phyloP scores from a whole-genome alignment of 495 filamentous ascomycete species.

The Xylaria bambusicola region DNA sequence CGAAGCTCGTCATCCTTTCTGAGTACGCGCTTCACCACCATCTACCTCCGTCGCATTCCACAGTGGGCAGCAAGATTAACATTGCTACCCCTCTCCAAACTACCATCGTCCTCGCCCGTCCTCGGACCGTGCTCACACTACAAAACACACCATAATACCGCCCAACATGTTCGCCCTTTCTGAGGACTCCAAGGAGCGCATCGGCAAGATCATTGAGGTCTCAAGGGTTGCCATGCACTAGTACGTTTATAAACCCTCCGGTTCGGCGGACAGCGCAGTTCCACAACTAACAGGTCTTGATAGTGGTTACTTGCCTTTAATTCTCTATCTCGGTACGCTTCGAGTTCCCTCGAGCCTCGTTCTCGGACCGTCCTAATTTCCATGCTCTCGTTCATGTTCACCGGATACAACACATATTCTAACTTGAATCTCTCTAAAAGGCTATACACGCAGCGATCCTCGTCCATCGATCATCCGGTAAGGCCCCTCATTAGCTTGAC shows the following conservation, averaged over 20 bases:
- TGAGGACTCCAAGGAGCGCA: conserved; percentile 98
- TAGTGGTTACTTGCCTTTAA: conserved; percentile 94
- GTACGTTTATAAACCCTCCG: conserved; percentile 50
- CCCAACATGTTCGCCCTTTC: conserved; percentile 81
- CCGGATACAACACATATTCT: conserved; percentile 1
- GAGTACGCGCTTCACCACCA: conserved; percentile 9
- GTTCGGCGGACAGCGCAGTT: neutral
- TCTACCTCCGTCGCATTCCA: no score
- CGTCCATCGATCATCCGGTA: conserved; percentile 93
- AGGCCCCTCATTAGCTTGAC: conserved; percentile 15
- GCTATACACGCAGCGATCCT: conserved; percentile 91
- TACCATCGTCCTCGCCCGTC: no score
- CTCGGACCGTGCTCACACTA: neutral
- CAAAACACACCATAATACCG: neutral
- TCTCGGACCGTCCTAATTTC: neutral
- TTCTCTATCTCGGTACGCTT: conserved; percentile 91
- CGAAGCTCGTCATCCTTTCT: conserved; percentile 16
- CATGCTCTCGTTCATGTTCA: neutral
- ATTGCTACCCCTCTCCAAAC: no score
- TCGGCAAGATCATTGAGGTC: conserved; percentile 90
- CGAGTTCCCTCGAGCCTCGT: conserved; percentile 11
- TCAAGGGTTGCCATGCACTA: conserved; percentile 97
- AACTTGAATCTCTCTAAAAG: conserved; percentile 46
- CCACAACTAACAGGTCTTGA: conserved; percentile 39
- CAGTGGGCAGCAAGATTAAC: no score